Conservation (phyloP, 768 basidiomycete genomes). For the Hygrophoropsis aurantiaca region DNA sequence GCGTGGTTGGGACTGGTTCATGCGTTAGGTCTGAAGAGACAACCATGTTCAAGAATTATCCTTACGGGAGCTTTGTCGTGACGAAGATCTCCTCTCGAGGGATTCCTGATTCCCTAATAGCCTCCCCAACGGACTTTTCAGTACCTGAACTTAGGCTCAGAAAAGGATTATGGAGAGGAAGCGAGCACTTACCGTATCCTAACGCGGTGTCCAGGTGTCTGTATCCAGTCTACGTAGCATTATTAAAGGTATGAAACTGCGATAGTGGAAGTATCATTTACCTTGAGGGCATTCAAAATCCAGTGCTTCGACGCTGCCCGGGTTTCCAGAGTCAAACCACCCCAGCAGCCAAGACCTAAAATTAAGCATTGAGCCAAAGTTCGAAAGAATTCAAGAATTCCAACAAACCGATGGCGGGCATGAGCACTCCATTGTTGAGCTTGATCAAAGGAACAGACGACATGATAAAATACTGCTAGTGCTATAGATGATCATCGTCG, state of each 20-base stretch:
- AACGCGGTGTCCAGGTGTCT: conserved; percentile 43
- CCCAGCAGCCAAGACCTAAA: too few species aligned
- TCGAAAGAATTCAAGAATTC: too few species aligned
- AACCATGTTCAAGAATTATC: not conserved
- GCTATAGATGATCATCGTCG: too few species aligned
- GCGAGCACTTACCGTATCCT: conserved; percentile 30
- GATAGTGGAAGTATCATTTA: not conserved
- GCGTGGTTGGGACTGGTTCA: conserved; percentile 19
- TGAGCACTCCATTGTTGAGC: conserved; percentile 41
- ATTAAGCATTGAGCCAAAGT: too few species aligned
- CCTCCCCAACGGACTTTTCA: conserved; percentile 43
- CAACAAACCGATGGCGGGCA: conserved; percentile 37
- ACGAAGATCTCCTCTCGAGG: conserved; percentile 49
- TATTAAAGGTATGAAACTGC: too few species aligned
- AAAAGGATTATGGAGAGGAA: conserved; percentile 13
- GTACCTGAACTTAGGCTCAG: conserved; percentile 24
- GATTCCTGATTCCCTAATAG: conserved; percentile 46
- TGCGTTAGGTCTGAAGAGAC: too few species aligned
- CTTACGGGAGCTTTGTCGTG: conserved; percentile 48
- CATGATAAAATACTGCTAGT: too few species aligned
- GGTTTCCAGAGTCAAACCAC: conserved; percentile 1
- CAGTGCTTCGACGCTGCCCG: conserved; percentile 8
- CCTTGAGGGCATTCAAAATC: conserved; percentile 1
- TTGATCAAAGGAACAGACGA: conserved; percentile 25
- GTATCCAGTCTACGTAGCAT: conserved; percentile 32